Evolutionary conservation across 352 stramenopile genomes (phyloP).

Genomic region (Phytophthora meadii): DNA sequence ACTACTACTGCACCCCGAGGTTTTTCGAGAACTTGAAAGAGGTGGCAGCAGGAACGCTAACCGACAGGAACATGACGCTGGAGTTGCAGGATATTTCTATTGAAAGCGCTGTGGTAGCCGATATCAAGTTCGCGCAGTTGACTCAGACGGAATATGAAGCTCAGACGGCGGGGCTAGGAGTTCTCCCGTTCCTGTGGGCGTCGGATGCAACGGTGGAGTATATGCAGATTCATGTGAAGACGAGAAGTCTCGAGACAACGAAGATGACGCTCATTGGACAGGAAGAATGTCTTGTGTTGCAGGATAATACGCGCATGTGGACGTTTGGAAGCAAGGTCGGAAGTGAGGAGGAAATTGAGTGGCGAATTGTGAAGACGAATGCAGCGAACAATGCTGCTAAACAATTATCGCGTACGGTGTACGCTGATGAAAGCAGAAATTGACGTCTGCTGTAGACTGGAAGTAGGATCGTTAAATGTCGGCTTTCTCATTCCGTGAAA

Average conservation of each 20-base stretch:
- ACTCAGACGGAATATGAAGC: slow-evolving; percentile 38
- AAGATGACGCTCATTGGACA: slow-evolving; percentile 53
- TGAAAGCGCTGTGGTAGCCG: slow-evolving; percentile 34
- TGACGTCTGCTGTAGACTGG: no score
- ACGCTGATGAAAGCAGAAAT: slow-evolving; percentile 6
- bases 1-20: slow-evolving; percentile 38
- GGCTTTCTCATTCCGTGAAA: no score
- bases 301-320: slow-evolving; percentile 46
- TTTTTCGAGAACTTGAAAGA: slow-evolving; percentile 34
- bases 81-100: slow-evolving; percentile 47
- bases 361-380: slow-evolving; percentile 40
- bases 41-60: slow-evolving; percentile 27
- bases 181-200: slow-evolving; percentile 29
- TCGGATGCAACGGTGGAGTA: slow-evolving; percentile 46
- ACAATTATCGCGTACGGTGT: slow-evolving; percentile 35
- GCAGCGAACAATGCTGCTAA: slow-evolving; percentile 39
- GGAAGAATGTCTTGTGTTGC: slow-evolving; percentile 45
- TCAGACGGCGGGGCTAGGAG: slow-evolving; percentile 21
- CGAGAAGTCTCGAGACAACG: slow-evolving; percentile 43
- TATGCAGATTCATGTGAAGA: slow-evolving; percentile 42
- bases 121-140: slow-evolving; percentile 43
- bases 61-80: slow-evolving; percentile 40
- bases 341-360: slow-evolving; percentile 42
- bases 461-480: no score
- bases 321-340: slow-evolving; percentile 45